Evolutionary conservation across 139 green algal species (phyloP).

Genomic region (Chloropicon primus): DNA sequence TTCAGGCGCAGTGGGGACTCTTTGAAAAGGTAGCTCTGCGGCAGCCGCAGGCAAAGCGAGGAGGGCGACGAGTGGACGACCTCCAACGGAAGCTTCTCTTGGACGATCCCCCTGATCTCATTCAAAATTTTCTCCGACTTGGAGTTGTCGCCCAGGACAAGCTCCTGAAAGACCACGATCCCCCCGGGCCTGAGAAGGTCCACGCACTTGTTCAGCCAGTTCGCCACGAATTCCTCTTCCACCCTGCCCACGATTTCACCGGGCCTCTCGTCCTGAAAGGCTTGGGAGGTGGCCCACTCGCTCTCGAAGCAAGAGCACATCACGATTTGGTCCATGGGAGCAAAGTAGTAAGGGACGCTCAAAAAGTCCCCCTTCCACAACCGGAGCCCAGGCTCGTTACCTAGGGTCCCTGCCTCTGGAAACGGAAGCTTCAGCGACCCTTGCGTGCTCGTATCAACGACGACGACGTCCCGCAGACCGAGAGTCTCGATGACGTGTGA

Average conservation of each 20-base stretch:
- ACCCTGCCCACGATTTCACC: background rate
- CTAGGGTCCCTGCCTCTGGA: background rate
- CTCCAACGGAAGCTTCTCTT: background rate
- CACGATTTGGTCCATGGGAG: background rate
- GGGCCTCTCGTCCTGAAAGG: background rate
- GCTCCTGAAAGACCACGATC: background rate
- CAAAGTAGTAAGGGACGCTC: background rate
- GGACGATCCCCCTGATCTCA: background rate
- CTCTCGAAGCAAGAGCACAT: background rate
- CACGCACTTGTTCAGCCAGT: background rate
- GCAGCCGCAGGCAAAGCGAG: background rate
- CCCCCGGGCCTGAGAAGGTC: background rate
- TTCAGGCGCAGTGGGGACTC: background rate
- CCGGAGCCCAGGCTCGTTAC: background rate
- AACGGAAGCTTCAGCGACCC: background rate
- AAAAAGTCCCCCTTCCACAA: background rate
- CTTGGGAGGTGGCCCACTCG: background rate
- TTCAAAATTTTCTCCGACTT: background rate
- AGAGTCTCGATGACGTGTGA: background rate
- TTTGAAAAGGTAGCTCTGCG: background rate
- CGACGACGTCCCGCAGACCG: background rate
- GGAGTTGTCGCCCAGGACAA: background rate
- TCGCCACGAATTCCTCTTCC: background rate
- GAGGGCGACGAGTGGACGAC: background rate
- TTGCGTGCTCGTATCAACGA: background rate